Evolutionary conservation across 768 basidiomycete species (phyloP).

Genomic region (Tylopilus intermedius): DNA sequence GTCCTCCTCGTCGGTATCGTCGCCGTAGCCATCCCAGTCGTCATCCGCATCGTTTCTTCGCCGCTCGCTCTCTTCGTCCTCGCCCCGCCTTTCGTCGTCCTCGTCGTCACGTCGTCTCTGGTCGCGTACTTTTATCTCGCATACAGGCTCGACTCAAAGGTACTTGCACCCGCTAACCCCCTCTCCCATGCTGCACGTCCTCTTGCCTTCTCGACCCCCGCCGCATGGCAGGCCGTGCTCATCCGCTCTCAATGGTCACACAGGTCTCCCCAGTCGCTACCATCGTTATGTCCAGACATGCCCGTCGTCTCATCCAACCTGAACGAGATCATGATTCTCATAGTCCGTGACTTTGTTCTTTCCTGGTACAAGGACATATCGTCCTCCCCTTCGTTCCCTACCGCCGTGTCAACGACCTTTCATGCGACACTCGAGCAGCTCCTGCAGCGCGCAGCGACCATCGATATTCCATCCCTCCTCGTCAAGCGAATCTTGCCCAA

Average conservation of each 20-base stretch:
- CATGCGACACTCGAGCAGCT: conserved; percentile 61
- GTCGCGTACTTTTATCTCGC: conserved; percentile 51
- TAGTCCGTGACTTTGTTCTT: conserved; percentile 82
- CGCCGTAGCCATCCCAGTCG: conserved; percentile 52
- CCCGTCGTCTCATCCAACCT: conserved; percentile 65
- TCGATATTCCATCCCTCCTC: conserved; percentile 72
- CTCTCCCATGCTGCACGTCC: conserved; percentile 63
- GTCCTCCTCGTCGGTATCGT: conserved; percentile 54
- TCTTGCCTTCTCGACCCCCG: conserved; percentile 83
- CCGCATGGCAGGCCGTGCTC: conserved; percentile 89
- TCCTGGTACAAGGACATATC: conserved; percentile 89
- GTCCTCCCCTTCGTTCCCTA: conserved; percentile 82
- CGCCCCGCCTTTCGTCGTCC: conserved; percentile 52
- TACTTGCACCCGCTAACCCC: conserved; percentile 29
- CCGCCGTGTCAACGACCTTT: conserved; percentile 71
- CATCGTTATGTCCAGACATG: conserved; percentile 60
- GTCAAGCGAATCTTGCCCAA: conserved; percentile 86
- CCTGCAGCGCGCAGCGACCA: conserved; percentile 45
- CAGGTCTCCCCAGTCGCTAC: conserved; percentile 59
- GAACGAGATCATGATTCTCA: conserved; percentile 75
- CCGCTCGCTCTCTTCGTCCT: conserved; percentile 61
- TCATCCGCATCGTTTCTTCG: conserved; percentile 56
- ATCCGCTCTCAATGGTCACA: conserved; percentile 90
- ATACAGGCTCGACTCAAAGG: conserved; percentile 51
- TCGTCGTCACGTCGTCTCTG: conserved; percentile 48